phyloP scores from a whole-genome alignment of 148 eudicot genomes.

The Cornus controversa region DNA sequence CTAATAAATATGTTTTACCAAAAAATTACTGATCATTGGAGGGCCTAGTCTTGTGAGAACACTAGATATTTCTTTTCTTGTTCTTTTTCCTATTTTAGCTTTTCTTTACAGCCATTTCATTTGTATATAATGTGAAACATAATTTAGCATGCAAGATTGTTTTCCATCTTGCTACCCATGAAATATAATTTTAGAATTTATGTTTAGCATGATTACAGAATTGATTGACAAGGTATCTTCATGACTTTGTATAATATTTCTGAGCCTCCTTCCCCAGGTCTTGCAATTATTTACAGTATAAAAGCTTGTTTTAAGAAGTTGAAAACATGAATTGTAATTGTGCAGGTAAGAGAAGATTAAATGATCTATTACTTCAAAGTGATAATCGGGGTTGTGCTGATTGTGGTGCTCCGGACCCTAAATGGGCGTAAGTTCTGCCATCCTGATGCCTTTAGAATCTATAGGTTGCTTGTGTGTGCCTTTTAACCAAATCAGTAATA shows the following conservation, averaged over 20 bases:
- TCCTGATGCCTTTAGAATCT: not conserved
- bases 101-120: too few relatives aligned
- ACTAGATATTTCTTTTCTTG: too few relatives aligned
- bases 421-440: slow-evolving; percentile 89
- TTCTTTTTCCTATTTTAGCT: too few relatives aligned
- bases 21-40: too few relatives aligned
- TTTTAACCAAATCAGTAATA: not conserved
- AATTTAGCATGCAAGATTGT: not conserved
- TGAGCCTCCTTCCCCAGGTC: not conserved
- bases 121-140: not conserved
- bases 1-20: too few relatives aligned
- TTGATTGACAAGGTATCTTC: not conserved
- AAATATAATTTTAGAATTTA: not conserved
- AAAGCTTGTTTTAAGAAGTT: not conserved
- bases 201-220: not conserved
- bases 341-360: slow-evolving; percentile 81
- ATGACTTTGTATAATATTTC: not conserved
- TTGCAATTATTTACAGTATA: not conserved
- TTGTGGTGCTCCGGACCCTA: slow-evolving; percentile 90
- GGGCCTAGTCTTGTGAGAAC: too few relatives aligned
- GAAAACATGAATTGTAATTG: not conserved
- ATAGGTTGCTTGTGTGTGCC: not conserved
- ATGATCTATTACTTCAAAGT: slow-evolving; percentile 64
- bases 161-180: not conserved
- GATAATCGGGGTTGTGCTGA: slow-evolving; percentile 91